These are phyloP conservation scores for Pseudopyricularia javanii DNA, from an alignment of 2,329 filamentous ascomycete species.

Conservation along the genomic window DNA sequence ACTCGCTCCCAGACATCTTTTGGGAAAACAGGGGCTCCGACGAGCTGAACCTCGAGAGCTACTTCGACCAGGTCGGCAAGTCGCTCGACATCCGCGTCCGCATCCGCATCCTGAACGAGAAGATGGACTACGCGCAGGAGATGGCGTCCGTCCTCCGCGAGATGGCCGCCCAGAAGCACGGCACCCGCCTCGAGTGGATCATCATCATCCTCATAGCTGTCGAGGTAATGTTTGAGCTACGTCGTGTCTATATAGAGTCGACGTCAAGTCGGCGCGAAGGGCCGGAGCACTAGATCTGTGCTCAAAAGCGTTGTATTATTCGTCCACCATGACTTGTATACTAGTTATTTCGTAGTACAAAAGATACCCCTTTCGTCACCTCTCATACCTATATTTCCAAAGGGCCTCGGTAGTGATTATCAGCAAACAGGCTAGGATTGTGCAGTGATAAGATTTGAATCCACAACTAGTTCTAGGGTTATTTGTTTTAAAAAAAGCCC, in stretches of 20 bases:
- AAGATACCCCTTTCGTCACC: not conserved
- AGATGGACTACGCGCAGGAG: constrained; percentile 95
- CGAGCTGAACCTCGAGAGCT: constrained; percentile 81
- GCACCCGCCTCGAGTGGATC: constrained; percentile 81
- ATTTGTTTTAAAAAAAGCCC: not conserved
- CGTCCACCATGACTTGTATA: not conserved
- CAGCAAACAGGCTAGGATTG: too few species aligned
- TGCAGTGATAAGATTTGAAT: too few species aligned
- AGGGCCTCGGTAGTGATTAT: too few species aligned
- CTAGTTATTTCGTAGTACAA: not conserved
- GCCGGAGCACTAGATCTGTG: not conserved
- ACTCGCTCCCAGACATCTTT: constrained; percentile 89
- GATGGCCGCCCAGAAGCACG: constrained; percentile 81
- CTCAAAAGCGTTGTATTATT: not conserved
- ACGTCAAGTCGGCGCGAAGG: not conserved
- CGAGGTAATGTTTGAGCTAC: constrained; percentile 79
- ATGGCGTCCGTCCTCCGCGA: constrained; percentile 84
- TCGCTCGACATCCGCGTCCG: constrained; percentile 84
- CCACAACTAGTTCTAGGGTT: not conserved
- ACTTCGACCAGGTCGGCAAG: constrained; percentile 86
- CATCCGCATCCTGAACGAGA: constrained; percentile 86
- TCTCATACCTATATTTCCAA: too few species aligned
- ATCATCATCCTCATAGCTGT: constrained; percentile 90
- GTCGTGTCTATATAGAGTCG: constrained; percentile 43
- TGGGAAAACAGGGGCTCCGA: constrained; percentile 68